A percentile compares a stretch with the other conserved stretches of the same genome.
These are phyloP conservation scores for Asterophora parasitica DNA, from an alignment of 768 basidiomycete species.

Conservation along the genomic window DNA sequence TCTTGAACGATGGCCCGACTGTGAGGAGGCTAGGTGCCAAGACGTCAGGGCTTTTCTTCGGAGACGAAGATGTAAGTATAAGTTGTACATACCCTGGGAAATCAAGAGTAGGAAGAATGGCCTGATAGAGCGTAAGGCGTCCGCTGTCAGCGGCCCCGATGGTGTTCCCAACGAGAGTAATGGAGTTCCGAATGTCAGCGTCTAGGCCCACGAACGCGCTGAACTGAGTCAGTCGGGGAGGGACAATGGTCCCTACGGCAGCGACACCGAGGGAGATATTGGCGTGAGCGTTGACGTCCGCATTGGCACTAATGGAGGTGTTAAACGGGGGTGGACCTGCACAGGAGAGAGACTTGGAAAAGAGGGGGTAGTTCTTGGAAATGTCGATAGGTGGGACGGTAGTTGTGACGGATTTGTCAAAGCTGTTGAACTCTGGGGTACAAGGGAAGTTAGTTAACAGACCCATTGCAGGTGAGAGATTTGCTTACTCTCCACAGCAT, in stretches of 20 bases:
- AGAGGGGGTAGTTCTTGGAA: slow-evolving; percentile 26
- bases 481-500: slow-evolving; percentile 21
- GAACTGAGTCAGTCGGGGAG: slow-evolving; percentile 34
- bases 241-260: slow-evolving; percentile 40
- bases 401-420: too few species aligned
- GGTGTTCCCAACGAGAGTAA: slow-evolving; percentile 31
- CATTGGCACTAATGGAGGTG: slow-evolving; percentile 24
- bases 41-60: background rate
- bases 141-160: slow-evolving; percentile 15
- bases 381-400: slow-evolving; percentile 20
- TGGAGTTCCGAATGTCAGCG: slow-evolving; percentile 30
- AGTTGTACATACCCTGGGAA: slow-evolving; percentile 20
- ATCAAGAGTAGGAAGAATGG: slow-evolving; percentile 15
- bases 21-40: slow-evolving; percentile 33
- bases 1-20: too few species aligned
- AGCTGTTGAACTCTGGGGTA: slow-evolving; percentile 24
- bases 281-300: slow-evolving; percentile 29
- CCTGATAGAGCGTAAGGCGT: slow-evolving; percentile 9
- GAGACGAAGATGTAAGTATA: background rate
- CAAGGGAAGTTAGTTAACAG: slow-evolving; percentile 1
- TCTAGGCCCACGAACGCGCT: slow-evolving; percentile 29
- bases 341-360: slow-evolving; percentile 26
- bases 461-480: background rate
- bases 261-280: slow-evolving; percentile 34
- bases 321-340: slow-evolving; percentile 14